phyloP scores from a whole-genome alignment of 352 stramenopile species.

The Phytophthora podocarpi region DNA sequence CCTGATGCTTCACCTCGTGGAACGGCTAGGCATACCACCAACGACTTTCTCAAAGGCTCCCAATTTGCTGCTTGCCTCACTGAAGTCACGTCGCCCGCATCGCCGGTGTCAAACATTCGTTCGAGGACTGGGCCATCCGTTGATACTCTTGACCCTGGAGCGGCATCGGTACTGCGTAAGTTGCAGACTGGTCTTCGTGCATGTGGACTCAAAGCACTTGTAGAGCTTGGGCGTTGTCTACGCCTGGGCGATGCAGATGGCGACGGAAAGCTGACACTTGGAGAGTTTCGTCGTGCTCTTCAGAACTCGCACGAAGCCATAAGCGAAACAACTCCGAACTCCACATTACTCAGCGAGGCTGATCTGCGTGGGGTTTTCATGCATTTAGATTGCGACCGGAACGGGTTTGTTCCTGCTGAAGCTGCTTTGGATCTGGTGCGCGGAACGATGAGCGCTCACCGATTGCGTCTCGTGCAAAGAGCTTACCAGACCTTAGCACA shows the following conservation, averaged over 20 bases:
- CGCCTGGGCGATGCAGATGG: slow-evolving; percentile 73
- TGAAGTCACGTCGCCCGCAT: slow-evolving; percentile 43
- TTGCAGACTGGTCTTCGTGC: slow-evolving; percentile 50
- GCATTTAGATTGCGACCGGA: slow-evolving; percentile 79
- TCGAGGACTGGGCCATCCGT: slow-evolving; percentile 7
- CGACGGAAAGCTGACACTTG: slow-evolving; percentile 64
- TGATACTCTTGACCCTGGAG: slow-evolving; percentile 54
- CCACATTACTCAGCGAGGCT: slow-evolving; percentile 56
- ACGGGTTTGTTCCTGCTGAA: slow-evolving; percentile 69
- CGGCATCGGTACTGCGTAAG: slow-evolving; percentile 59
- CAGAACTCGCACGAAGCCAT: slow-evolving; percentile 41
- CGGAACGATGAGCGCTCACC: slow-evolving; percentile 72
- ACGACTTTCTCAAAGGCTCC: slow-evolving; percentile 70
- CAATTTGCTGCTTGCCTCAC: slow-evolving; percentile 70
- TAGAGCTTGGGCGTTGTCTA: slow-evolving; percentile 71
- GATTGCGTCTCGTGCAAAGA: slow-evolving; percentile 68
- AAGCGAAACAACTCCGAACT: slow-evolving; percentile 18
- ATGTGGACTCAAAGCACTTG: slow-evolving; percentile 64
- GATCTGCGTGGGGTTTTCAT: slow-evolving; percentile 79
- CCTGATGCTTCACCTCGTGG: slow-evolving; percentile 43
- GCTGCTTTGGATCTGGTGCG: slow-evolving; percentile 86
- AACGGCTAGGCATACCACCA: slow-evolving; percentile 42
- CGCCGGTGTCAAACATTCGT: slow-evolving; percentile 14
- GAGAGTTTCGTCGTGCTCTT: slow-evolving; percentile 81
- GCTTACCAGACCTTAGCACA: slow-evolving; percentile 84